Conservation (phyloP, 371 early-diverging fungal genomes). For the Hamiltosporidium tvaerminnensis region DNA sequence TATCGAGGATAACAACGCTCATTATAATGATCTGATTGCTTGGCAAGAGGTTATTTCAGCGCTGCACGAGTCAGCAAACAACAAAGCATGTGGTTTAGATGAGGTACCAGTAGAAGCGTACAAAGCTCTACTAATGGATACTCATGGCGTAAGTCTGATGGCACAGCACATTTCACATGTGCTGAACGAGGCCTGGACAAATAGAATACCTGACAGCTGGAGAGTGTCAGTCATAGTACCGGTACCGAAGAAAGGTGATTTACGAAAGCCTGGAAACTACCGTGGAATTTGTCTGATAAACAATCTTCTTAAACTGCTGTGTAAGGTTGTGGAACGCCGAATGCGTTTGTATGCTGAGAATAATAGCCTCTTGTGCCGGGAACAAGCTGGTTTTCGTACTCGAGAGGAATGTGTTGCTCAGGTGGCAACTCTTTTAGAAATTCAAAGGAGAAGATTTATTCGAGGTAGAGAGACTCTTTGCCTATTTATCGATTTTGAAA, state of each 20-base stretch:
- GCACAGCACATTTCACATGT: background rate
- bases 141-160: background rate
- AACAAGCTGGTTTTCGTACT: conserved; percentile 8
- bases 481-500: background rate
- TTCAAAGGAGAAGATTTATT: background rate
- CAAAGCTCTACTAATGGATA: background rate
- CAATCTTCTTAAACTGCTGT: conserved; percentile 6
- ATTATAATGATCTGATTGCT: background rate
- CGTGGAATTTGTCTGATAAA: conserved; percentile 23
- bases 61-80: background rate
- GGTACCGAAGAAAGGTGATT: conserved; percentile 23
- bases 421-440: background rate
- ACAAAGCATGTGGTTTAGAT: conserved; percentile 2
- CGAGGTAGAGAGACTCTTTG: background rate
- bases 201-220: conserved; percentile 8
- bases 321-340: background rate
- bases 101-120: conserved; percentile 5
- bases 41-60: background rate
- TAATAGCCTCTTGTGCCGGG: background rate
- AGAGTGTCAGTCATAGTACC: conserved; percentile 8
- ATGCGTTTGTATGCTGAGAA: background rate
- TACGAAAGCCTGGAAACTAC: conserved; percentile 8
- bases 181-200: background rate
- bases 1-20: no score
- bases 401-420: background rate